Base-by-base conservation (phyloP, 805 yeast species). In the Saccharomycopsis lassenensis region DNA sequence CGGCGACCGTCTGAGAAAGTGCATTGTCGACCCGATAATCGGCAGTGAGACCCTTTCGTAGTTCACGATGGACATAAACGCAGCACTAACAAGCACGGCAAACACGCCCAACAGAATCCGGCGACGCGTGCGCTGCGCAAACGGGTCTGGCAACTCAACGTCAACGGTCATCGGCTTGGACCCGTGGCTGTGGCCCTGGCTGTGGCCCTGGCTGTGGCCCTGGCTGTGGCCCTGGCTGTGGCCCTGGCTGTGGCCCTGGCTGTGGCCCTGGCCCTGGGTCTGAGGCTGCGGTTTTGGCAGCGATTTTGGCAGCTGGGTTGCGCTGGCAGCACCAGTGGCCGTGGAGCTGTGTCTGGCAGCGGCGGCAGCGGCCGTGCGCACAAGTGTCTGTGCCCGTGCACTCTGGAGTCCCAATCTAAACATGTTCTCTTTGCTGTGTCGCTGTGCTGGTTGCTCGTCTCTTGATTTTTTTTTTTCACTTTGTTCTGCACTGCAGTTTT, bases 1-100 rank as follows among this genome's bases (percentile, higher is more conserved):
- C 7, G 68, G 64, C 1, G 89, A 78, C 52, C 95, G 67, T 52
- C 98, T 72, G 48, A 89, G 59, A 45, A 84, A 80, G 56, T 84
- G 86, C 55, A 91, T 62, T 3, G 95, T 80, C 5, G 94, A 87
- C 27, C 80, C 71, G 48, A 89, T 80, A 41, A 89, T 71, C 1
- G 97, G 96, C 10, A 95, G 83, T 30, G 81, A 75, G 14, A 86
- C 76, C 55, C 86, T 87, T 55, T 91, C 98, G 58, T 89, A 87
- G 63, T 91, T 87, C 69, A 89, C 78, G 49, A 89, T 82, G 21
- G 82, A 68, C 21, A 69, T 62, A 33, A 79, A 58, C 1, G 78
- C 59, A 3, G 65, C 57, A 17, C 68, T 67, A 69, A 79, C 74
- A 35, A 69, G 57, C 10, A 62, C 55, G 31, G 68, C 57, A 51